Evolutionary conservation across 129 eudicot species (phyloP).

Genomic region (Chrysanthemum lavandulifolium): DNA sequence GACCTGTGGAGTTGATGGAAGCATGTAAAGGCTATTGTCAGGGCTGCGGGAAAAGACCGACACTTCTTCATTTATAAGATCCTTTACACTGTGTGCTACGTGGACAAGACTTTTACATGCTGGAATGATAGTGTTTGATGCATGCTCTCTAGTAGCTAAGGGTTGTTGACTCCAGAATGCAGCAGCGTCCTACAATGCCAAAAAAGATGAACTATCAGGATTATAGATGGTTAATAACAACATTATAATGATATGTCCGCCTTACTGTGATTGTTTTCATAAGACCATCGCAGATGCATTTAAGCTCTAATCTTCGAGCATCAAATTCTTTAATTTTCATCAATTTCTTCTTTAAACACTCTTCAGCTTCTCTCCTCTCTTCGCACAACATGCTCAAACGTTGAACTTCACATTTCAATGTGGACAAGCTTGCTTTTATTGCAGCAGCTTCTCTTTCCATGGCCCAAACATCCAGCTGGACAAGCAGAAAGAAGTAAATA

Average conservation of each 20-base stretch:
- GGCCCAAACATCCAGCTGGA: conserved; percentile 86
- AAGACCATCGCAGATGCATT: conserved; percentile 59
- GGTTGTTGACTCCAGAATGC: conserved; percentile 91
- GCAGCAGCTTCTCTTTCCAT: conserved; percentile 98
- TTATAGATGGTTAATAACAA: neutral
- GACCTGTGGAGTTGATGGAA: conserved; percentile 95
- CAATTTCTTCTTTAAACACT: conserved; percentile 81
- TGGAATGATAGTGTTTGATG: conserved; percentile 86
- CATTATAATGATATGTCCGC: conserved; percentile 8
- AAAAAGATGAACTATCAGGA: conserved; percentile 5
- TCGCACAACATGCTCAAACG: conserved; percentile 70
- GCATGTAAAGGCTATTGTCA: conserved; percentile 89
- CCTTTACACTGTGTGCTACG: conserved; percentile 57
- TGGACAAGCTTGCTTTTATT: conserved; percentile 75
- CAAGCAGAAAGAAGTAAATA: conserved; percentile 5
- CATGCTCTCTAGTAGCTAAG: conserved; percentile 74
- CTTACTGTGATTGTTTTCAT: conserved; percentile 75
- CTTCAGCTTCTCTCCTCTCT: conserved; percentile 91
- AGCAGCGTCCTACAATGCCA: conserved; percentile 63
- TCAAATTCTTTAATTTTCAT: conserved; percentile 97
- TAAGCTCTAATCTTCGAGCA: conserved; percentile 89
- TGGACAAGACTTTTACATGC: conserved; percentile 59
- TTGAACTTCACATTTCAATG: conserved; percentile 73
- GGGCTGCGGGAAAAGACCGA: conserved; percentile 70
- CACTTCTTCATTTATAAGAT: conserved; percentile 76